These are phyloP conservation scores for Eucalyptus albens DNA, from an alignment of 345 rosid genomes.

Conservation along the genomic window DNA sequence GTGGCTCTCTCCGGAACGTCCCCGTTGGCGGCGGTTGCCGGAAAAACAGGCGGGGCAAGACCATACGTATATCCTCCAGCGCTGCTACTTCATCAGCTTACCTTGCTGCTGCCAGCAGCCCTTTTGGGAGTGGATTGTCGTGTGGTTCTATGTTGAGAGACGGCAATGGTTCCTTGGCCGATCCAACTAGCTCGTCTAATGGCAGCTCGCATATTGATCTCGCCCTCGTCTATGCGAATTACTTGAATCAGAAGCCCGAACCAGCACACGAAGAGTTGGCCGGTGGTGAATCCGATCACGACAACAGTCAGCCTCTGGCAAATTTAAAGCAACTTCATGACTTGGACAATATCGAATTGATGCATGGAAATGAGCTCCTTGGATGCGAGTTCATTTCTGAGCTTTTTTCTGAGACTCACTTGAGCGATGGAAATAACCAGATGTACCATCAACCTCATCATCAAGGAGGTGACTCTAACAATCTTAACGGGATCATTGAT, in stretches of 20 bases:
- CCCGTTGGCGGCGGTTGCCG: slow-evolving; percentile 57
- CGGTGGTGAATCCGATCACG: neutral
- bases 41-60: slow-evolving; percentile 35
- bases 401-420: neutral
- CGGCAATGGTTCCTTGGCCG: neutral
- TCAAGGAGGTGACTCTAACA: neutral
- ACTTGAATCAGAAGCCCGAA: slow-evolving; percentile 27
- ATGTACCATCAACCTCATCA: neutral
- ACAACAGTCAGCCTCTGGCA: neutral
- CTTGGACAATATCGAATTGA: neutral
- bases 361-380: neutral
- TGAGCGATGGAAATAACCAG: neutral
- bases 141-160: neutral
- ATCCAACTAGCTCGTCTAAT: neutral
- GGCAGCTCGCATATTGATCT: slow-evolving; percentile 11
- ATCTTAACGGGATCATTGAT: neutral
- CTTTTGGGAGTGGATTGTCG: neutral
- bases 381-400: neutral
- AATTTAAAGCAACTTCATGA: neutral
- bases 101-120: neutral
- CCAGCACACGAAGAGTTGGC: neutral
- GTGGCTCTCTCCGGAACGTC: slow-evolving; percentile 45
- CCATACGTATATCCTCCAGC: slow-evolving; percentile 7
- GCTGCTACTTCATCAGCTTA: neutral
- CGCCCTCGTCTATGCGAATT: slow-evolving; percentile 45